These are phyloP conservation scores for Mycena latifolia DNA, from an alignment of 768 basidiomycete genomes.

Conservation along the genomic window DNA sequence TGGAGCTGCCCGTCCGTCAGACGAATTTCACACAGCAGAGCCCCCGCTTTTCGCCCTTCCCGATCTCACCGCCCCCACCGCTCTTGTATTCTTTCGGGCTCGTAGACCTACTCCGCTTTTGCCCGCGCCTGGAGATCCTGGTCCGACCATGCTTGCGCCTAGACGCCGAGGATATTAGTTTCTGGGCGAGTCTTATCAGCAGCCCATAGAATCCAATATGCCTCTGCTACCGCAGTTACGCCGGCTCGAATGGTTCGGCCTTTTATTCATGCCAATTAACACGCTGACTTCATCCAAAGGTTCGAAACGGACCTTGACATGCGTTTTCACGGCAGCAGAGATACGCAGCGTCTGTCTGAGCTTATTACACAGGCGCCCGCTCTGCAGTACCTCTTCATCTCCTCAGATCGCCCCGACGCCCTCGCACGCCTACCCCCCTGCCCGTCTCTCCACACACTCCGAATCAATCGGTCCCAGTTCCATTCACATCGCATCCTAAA, in stretches of 20 bases:
- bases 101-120: constrained; percentile 10
- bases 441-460: constrained; percentile 18
- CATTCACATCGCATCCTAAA: background rate
- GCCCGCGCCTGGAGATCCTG: constrained; percentile 24
- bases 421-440: constrained; percentile 16
- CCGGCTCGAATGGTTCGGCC: no score
- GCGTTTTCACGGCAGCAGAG: constrained; percentile 20
- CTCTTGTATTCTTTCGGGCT: background rate
- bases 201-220: constrained; percentile 10
- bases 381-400: constrained; percentile 26
- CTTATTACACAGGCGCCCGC: constrained; percentile 12
- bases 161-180: constrained; percentile 11
- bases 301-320: constrained; percentile 23
- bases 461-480: constrained; percentile 26
- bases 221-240: no score
- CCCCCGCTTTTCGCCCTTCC: background rate
- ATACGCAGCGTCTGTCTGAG: constrained; percentile 24
- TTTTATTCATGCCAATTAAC: no score
- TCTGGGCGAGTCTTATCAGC: constrained; percentile 25
- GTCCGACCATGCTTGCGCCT: constrained; percentile 37
- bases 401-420: constrained; percentile 19
- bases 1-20: constrained; percentile 24
- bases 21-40: background rate
- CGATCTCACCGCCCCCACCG: background rate
- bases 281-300: no score